Evolutionary conservation across 306 rosid genomes (phyloP).

Genomic region (Prunus fruticosa): DNA sequence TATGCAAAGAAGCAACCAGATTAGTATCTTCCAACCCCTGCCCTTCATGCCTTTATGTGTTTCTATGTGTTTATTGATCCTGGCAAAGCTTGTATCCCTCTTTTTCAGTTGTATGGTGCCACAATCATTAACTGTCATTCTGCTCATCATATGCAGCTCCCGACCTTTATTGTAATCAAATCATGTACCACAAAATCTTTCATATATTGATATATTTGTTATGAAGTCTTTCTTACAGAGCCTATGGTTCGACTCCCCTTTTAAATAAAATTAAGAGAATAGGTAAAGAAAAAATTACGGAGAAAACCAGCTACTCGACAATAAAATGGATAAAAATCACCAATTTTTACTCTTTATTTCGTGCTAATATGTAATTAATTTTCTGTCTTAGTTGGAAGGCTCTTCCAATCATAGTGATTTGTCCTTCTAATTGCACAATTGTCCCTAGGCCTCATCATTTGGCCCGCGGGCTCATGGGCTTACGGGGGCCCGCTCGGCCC

Average conservation of each 20-base stretch:
- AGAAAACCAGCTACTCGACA: too few species aligned
- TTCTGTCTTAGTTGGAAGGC: too few species aligned
- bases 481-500: too few species aligned
- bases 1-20: slow-evolving; percentile 41
- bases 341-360: too few species aligned
- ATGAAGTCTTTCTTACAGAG: background rate
- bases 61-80: background rate
- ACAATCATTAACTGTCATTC: background rate
- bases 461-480: too few species aligned
- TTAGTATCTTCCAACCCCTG: background rate
- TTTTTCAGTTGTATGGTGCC: background rate
- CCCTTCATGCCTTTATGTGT: background rate
- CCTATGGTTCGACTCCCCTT: background rate
- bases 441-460: too few species aligned
- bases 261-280: too few species aligned
- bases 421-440: too few species aligned
- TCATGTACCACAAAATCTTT: slow-evolving; percentile 8
- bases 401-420: too few species aligned
- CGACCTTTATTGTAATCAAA: background rate
- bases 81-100: background rate
- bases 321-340: too few species aligned
- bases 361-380: too few species aligned
- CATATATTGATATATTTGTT: background rate
- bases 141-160: background rate
- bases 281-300: too few species aligned